These are phyloP conservation scores for Lavandula angustifolia DNA, from an alignment of 257 asterid genomes.

Conservation along the genomic window DNA sequence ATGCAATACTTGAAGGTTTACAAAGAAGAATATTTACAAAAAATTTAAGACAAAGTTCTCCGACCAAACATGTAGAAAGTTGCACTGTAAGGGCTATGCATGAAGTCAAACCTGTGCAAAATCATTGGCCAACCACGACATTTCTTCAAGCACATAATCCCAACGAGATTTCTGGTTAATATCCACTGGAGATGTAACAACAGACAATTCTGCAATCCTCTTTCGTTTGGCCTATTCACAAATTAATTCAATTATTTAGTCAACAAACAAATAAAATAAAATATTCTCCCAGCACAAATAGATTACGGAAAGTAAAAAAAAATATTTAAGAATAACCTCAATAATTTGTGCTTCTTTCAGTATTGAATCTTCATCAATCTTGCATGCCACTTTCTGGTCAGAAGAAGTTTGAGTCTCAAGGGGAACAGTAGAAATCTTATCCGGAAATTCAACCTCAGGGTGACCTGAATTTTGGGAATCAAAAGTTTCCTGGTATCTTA, in stretches of 20 bases:
- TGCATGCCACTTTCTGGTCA: slow-evolving; percentile 39
- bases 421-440: slow-evolving; percentile 39
- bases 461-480: slow-evolving; percentile 39
- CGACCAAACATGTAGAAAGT: slow-evolving; percentile 15
- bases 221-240: slow-evolving; percentile 79
- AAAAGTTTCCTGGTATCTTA: slow-evolving; percentile 37
- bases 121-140: slow-evolving; percentile 98
- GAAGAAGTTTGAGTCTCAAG: slow-evolving; percentile 44
- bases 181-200: slow-evolving; percentile 47
- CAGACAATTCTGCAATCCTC: slow-evolving; percentile 67
- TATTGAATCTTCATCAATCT: slow-evolving; percentile 75
- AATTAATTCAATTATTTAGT: slow-evolving; percentile 41
- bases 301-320: slow-evolving; percentile 21
- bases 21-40: slow-evolving; percentile 14
- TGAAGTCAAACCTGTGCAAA: slow-evolving; percentile 78
- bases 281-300: slow-evolving; percentile 25
- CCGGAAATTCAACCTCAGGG: slow-evolving; percentile 39
- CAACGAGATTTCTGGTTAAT: slow-evolving; percentile 67
- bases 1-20: slow-evolving; percentile 31
- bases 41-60: slow-evolving; percentile 1
- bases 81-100: neutral
- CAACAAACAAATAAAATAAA: slow-evolving; percentile 27
- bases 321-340: slow-evolving; percentile 56
- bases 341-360: slow-evolving; percentile 82
- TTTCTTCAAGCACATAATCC: slow-evolving; percentile 95